phyloP scores from a whole-genome alignment of 2,329 filamentous ascomycete species.

The Nemania serpens region DNA sequence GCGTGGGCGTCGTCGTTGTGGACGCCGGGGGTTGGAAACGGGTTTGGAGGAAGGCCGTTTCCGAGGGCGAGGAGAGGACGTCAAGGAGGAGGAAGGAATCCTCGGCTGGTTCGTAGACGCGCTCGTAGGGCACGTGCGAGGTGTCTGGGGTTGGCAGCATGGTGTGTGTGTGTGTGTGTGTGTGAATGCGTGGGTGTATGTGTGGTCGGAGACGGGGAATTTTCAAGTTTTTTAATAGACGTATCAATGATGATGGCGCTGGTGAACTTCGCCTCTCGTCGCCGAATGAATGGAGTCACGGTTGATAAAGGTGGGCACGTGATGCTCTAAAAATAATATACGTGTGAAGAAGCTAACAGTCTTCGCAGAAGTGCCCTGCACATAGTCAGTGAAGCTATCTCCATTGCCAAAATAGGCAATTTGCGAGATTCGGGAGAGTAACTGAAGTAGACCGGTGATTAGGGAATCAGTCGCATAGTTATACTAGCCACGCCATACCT shows the following conservation, averaged over 20 bases:
- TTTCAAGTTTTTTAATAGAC: no score
- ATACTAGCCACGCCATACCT: no score
- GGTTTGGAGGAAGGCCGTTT: conserved; percentile 68
- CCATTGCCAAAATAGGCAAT: neutral
- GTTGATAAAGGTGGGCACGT: conserved; percentile 22
- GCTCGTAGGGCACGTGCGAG: conserved; percentile 84
- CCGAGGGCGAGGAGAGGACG: conserved; percentile 74
- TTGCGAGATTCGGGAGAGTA: neutral
- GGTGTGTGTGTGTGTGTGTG: neutral
- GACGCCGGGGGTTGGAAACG: conserved; percentile 55
- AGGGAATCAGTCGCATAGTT: neutral
- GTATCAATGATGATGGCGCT: neutral
- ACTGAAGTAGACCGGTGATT: neutral
- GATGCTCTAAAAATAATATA: conserved; percentile 15
- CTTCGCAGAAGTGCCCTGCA: neutral
- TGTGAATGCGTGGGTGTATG: neutral
- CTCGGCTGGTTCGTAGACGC: conserved; percentile 93
- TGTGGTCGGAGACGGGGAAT: neutral
- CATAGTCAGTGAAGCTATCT: neutral
- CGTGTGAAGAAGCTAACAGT: neutral
- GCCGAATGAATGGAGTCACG: neutral
- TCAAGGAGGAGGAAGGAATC: conserved; percentile 95
- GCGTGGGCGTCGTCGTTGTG: conserved; percentile 18
- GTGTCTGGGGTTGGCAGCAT: conserved; percentile 97
- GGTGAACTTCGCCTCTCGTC: conserved; percentile 6